Conservation (phyloP, 2,329 filamentous ascomycete species). For the Apiospora malaysiana region DNA sequence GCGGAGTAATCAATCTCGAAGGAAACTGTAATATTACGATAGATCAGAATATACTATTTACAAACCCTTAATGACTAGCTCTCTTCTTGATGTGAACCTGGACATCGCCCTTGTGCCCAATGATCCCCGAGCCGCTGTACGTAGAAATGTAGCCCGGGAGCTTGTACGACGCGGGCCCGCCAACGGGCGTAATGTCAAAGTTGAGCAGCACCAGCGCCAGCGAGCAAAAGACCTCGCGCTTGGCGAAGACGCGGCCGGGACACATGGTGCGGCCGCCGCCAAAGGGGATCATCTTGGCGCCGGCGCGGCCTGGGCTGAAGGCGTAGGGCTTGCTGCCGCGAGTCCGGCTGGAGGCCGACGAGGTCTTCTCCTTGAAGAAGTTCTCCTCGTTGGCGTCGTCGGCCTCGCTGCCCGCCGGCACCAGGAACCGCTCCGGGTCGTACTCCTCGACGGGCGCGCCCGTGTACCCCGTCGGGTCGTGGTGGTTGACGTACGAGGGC, state of each 20-base stretch:
- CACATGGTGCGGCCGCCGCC: slow-evolving; percentile 36
- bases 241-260: slow-evolving; percentile 35
- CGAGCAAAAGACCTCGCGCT: slow-evolving; percentile 35
- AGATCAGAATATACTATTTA: too few relatives aligned
- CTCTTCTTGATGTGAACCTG: neutral
- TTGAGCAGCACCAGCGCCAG: slow-evolving; percentile 30
- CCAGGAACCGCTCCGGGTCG: neutral
- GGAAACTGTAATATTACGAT: too few relatives aligned
- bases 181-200: slow-evolving; percentile 29
- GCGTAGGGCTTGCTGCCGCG: neutral
- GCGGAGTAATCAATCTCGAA: too few relatives aligned
- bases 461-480: neutral
- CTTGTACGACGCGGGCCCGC: neutral
- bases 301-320: neutral
- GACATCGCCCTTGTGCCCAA: neutral
- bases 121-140: neutral
- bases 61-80: too few relatives aligned
- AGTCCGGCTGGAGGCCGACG: neutral
- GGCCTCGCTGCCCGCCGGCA: neutral
- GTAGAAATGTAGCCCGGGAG: neutral
- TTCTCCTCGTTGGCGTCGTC: neutral
- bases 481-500: neutral
- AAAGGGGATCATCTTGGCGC: slow-evolving; percentile 29
- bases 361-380: neutral
- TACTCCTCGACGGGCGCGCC: neutral